phyloP scores from a whole-genome alignment of 1,139 yeast genomes.

The Scheffersomyces stambukii region DNA sequence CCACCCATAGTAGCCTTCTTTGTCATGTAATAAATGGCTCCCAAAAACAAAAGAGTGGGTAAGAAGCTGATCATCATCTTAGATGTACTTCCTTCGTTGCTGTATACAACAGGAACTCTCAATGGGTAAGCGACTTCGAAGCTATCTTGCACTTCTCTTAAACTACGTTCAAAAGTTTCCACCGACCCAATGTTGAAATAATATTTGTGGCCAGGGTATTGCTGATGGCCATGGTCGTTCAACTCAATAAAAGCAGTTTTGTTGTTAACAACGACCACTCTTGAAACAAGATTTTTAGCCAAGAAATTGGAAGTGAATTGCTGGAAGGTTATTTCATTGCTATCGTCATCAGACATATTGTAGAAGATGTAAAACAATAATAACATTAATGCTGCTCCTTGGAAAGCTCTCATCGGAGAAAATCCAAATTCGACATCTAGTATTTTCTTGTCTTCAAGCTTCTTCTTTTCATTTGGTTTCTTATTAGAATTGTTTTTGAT shows the following conservation, averaged over 20 bases:
- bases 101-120: constrained; percentile 80
- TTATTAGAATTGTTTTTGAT: constrained; percentile 7
- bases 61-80: constrained; percentile 64
- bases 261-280: constrained; percentile 36
- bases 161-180: constrained; percentile 82
- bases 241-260: constrained; percentile 36
- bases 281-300: constrained; percentile 34
- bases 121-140: constrained; percentile 59
- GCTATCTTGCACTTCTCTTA: constrained; percentile 71
- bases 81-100: constrained; percentile 61
- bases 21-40: constrained; percentile 78
- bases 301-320: constrained; percentile 40
- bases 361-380: constrained; percentile 18
- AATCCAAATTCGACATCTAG: constrained; percentile 32
- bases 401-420: constrained; percentile 1
- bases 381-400: constrained; percentile 17
- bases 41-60: constrained; percentile 81
- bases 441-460: constrained; percentile 22
- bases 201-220: constrained; percentile 19
- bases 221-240: constrained; percentile 33
- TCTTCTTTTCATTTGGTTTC: constrained; percentile 12
- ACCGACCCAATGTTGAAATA: constrained; percentile 85
- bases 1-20: constrained; percentile 54
- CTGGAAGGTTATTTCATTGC: constrained; percentile 41
- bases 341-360: constrained; percentile 15